Percentiles rank a stretch among this genome's conserved stretches.
Conservation (phyloP, 106 monocot genomes). For the Dioscorea alata region DNA sequence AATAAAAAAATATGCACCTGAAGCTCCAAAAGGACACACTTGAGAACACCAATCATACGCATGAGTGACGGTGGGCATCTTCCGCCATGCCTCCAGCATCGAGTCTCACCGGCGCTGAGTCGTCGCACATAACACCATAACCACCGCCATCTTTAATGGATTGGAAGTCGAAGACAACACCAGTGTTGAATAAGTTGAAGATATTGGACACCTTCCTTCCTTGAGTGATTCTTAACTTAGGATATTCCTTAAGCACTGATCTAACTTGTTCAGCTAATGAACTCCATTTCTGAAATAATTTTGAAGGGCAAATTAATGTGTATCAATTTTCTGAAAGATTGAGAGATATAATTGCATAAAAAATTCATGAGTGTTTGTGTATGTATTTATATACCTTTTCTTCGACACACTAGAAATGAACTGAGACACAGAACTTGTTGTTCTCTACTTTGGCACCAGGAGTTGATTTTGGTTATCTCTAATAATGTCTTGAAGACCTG, state of each 20-base stretch:
- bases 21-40: too few relatives aligned
- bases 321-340: neutral
- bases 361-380: neutral
- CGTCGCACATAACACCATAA: too few relatives aligned
- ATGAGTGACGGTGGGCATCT: too few relatives aligned
- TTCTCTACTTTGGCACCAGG: conserved; percentile 39
- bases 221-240: conserved; percentile 22
- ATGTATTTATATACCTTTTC: conserved; percentile 23
- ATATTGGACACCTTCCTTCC: conserved; percentile 39
- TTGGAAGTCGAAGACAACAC: too few relatives aligned
- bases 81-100: too few relatives aligned
- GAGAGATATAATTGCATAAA: neutral
- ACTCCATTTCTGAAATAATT: conserved; percentile 33
- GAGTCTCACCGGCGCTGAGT: too few relatives aligned
- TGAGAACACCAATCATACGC: too few relatives aligned
- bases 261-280: conserved; percentile 29
- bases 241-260: conserved; percentile 31
- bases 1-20: too few relatives aligned
- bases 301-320: neutral
- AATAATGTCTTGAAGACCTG: conserved; percentile 22
- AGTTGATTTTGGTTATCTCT: conserved; percentile 24
- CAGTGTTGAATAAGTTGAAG: too few relatives aligned
- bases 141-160: too few relatives aligned
- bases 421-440: conserved; percentile 44
- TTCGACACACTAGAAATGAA: conserved; percentile 38